These are phyloP conservation scores for Fusarium miscanthi DNA, from an alignment of 2,329 filamentous ascomycete genomes.

Conservation along the genomic window DNA sequence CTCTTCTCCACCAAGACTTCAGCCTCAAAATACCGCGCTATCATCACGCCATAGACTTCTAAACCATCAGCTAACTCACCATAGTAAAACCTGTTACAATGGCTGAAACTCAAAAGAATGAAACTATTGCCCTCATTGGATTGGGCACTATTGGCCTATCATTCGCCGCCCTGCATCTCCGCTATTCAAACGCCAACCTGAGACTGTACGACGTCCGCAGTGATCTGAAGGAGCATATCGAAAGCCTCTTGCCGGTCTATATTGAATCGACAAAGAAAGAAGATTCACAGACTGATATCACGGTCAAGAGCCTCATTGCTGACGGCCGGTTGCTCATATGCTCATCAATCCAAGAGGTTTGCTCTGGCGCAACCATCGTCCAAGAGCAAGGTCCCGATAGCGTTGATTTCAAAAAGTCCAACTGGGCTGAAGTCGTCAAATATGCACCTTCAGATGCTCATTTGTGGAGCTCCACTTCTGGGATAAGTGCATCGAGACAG, in stretches of 20 bases:
- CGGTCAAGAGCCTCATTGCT: neutral
- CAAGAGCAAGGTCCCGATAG: constrained; percentile 40
- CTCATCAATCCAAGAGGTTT: constrained; percentile 21
- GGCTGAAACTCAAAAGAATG: neutral
- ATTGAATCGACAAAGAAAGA: constrained; percentile 18
- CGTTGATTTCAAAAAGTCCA: constrained; percentile 32
- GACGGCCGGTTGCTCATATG: constrained; percentile 14
- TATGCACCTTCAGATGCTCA: neutral
- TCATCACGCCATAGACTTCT: neutral
- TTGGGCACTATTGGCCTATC: constrained; percentile 35
- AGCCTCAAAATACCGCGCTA: neutral
- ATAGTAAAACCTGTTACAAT: neutral
- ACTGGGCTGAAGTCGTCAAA: constrained; percentile 19
- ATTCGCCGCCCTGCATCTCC: constrained; percentile 26
- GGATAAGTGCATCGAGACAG: constrained; percentile 27
- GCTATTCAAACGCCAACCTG: constrained; percentile 23
- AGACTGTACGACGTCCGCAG: constrained; percentile 27
- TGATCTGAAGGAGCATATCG: constrained; percentile 29
- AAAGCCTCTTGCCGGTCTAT: constrained; percentile 19
- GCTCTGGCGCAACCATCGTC: constrained; percentile 16
- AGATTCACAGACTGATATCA: rapidly evolving
- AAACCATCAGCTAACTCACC: rapidly evolving
- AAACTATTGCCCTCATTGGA: constrained; percentile 34
- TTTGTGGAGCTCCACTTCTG: constrained; percentile 36
- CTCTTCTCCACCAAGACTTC: constrained; percentile 16